These are phyloP conservation scores for Calocybe indica DNA, from an alignment of 768 basidiomycete species.

Conservation along the genomic window DNA sequence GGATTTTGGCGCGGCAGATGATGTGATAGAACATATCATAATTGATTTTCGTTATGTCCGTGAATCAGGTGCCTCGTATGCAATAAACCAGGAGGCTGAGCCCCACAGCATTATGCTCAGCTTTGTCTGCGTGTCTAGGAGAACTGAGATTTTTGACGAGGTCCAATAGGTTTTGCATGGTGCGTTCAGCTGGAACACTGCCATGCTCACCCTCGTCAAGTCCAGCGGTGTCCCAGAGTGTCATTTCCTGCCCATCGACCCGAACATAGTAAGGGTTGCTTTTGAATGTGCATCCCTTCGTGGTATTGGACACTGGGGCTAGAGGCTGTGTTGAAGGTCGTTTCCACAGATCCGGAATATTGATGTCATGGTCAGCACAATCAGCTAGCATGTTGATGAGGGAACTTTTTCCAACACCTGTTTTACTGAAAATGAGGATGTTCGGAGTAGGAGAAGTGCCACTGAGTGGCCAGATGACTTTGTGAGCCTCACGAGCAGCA, in stretches of 20 bases:
- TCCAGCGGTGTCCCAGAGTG: slow-evolving; percentile 32
- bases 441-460: slow-evolving; percentile 7
- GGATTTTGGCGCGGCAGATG: slow-evolving; percentile 28
- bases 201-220: slow-evolving; percentile 28
- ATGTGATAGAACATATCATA: slow-evolving; percentile 31
- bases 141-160: slow-evolving; percentile 10
- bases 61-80: slow-evolving; percentile 21
- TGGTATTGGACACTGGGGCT: slow-evolving; percentile 23
- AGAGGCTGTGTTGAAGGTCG: background rate
- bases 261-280: slow-evolving; percentile 19
- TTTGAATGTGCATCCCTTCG: slow-evolving; percentile 27
- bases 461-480: no score
- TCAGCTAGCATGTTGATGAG: slow-evolving; percentile 28
- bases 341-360: no score
- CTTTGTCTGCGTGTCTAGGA: no score
- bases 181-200: slow-evolving; percentile 12
- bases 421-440: slow-evolving; percentile 32
- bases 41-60: slow-evolving; percentile 18
- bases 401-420: slow-evolving; percentile 25
- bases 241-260: slow-evolving; percentile 16
- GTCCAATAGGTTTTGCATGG: slow-evolving; percentile 12
- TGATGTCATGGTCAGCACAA: background rate
- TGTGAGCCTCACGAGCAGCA: no score
- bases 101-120: background rate
- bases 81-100: slow-evolving; percentile 30